A percentile compares a stretch with the other conserved stretches of the same genome.
Evolutionary conservation across 176 grass and related monocot species (phyloP).

Genomic region (Cenchrus fungigraminus): DNA sequence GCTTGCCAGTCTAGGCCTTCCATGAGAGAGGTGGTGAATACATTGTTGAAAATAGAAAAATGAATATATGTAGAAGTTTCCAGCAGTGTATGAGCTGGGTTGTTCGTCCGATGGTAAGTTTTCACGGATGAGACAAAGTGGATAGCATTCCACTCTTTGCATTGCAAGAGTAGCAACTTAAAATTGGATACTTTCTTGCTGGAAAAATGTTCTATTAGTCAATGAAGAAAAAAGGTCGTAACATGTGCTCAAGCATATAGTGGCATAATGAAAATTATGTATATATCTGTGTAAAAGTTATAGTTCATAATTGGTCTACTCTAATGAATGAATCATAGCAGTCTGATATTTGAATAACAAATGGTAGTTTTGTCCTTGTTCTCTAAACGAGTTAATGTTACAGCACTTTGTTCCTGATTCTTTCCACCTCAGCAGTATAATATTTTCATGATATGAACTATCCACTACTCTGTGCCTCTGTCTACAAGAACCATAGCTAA

Average conservation of each 20-base stretch:
- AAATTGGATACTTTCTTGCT: background rate
- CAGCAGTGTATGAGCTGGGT: background rate
- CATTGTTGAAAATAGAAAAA: conserved; percentile 40
- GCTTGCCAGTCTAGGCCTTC: conserved; percentile 56
- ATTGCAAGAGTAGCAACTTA: background rate
- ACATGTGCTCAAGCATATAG: background rate
- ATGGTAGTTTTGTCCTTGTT: background rate
- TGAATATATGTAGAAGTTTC: background rate
- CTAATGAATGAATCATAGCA: background rate
- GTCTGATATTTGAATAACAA: background rate
- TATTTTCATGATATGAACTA: background rate
- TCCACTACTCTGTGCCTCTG: background rate
- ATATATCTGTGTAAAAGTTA: background rate
- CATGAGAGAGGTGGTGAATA: conserved; percentile 65
- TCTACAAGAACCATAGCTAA: too few species aligned
- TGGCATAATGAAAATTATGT: background rate
- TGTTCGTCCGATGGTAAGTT: background rate
- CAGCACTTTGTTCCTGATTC: background rate
- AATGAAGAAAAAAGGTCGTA: background rate
- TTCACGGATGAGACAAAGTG: background rate
- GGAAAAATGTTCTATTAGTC: background rate
- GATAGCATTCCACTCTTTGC: background rate
- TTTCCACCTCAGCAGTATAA: background rate
- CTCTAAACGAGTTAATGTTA: background rate
- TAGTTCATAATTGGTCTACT: background rate